phyloP scores from a whole-genome alignment of 2,329 filamentous ascomycete species.

The Penicillium palitans region DNA sequence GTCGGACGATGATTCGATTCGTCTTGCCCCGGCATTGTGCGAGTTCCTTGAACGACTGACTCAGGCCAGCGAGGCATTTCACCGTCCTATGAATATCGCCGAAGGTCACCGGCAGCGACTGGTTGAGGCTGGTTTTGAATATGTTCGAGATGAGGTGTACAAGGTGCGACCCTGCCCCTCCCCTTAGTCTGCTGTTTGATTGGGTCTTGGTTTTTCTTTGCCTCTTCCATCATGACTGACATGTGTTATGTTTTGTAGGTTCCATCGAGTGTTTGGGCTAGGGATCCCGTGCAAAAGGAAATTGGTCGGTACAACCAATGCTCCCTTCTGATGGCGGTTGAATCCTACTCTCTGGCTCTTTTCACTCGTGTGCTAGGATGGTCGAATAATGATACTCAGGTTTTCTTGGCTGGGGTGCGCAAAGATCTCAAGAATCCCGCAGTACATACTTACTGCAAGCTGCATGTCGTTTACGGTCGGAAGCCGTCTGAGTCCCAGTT shows the following conservation, averaged over 20 bases:
- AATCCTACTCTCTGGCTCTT: constrained; percentile 34
- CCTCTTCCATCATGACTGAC: background rate
- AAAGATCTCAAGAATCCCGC: constrained; percentile 39
- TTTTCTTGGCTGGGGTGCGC: constrained; percentile 41
- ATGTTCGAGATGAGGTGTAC: constrained; percentile 51
- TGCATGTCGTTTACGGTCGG: constrained; percentile 36
- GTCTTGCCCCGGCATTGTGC: constrained; percentile 27
- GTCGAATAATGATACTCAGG: constrained; percentile 39
- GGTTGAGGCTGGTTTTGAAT: constrained; percentile 54
- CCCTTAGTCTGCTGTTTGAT: background rate
- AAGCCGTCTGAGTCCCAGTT: constrained; percentile 33
- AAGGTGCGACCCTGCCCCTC: constrained; percentile 32
- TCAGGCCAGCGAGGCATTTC: constrained; percentile 34
- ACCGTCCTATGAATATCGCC: constrained; percentile 38
- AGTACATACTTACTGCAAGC: constrained; percentile 40
- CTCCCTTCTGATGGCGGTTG: constrained; percentile 33
- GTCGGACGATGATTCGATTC: constrained; percentile 33
- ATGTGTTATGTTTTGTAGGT: constrained; percentile 31
- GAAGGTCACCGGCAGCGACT: constrained; percentile 46
- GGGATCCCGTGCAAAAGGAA: constrained; percentile 48
- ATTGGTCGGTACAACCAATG: constrained; percentile 38
- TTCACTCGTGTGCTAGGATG: constrained; percentile 39
- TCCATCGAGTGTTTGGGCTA: constrained; percentile 52
- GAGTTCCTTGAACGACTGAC: constrained; percentile 31
- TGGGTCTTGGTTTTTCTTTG: background rate